Conservation (phyloP, 179 eudicot genomes). For the Nepenthes alata region DNA sequence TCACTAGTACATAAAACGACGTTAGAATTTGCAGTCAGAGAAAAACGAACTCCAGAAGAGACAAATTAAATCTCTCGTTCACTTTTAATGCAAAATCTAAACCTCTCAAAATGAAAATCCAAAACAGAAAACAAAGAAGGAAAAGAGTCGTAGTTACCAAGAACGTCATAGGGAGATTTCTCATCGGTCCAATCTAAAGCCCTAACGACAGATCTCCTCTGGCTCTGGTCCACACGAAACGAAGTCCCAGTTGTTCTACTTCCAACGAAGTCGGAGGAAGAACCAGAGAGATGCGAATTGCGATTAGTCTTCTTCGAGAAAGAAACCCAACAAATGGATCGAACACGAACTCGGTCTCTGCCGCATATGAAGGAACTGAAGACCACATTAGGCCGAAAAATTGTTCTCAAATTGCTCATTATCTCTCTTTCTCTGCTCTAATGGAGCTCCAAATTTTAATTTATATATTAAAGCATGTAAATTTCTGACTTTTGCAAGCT, state of each 20-base stretch:
- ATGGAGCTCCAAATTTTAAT: not conserved
- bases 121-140: not conserved
- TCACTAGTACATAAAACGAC: too few relatives aligned
- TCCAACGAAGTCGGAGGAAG: conserved; percentile 16
- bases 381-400: conserved; percentile 44
- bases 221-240: conserved; percentile 21
- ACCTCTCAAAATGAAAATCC: not conserved
- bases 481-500: not conserved
- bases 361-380: conserved; percentile 39
- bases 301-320: conserved; percentile 17
- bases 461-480: not conserved
- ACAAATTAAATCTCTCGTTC: too few relatives aligned
- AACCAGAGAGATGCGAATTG: conserved; percentile 18
- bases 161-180: conserved; percentile 76
- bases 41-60: too few relatives aligned
- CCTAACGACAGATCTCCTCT: conserved; percentile 41
- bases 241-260: conserved; percentile 9
- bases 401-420: conserved; percentile 61
- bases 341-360: conserved; percentile 19
- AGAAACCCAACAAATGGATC: conserved; percentile 23
- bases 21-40: too few relatives aligned
- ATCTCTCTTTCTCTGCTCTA: not conserved
- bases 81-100: too few relatives aligned
- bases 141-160: conserved; percentile 30
- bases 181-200: conserved; percentile 66